Conservation (phyloP, 2,329 filamentous ascomycete genomes). For the Boeremia exigua region DNA sequence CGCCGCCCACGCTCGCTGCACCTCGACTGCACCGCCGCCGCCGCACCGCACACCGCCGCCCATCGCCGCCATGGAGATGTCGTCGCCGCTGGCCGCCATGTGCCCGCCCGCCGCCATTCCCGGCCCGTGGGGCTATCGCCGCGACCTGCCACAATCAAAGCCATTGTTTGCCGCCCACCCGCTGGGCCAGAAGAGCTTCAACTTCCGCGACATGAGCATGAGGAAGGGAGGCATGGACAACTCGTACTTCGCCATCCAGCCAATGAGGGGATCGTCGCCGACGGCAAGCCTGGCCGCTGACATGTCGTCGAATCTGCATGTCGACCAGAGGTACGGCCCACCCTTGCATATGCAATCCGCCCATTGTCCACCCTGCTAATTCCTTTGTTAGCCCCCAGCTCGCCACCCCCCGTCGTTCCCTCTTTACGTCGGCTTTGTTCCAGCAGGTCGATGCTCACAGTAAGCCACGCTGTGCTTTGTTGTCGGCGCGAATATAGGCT, state of each 20-base stretch:
- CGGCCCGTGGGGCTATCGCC: constrained; percentile 67
- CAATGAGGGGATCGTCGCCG: constrained; percentile 83
- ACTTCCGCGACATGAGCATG: constrained; percentile 78
- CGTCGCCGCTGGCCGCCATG: constrained; percentile 92
- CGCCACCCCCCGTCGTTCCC: constrained; percentile 80
- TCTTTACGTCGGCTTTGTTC: constrained; percentile 79
- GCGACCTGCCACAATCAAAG: constrained; percentile 61
- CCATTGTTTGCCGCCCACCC: constrained; percentile 60
- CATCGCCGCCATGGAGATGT: constrained; percentile 89
- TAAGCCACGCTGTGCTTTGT: constrained; percentile 52
- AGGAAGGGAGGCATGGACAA: constrained; percentile 69
- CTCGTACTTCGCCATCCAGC: constrained; percentile 77
- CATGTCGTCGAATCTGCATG: constrained; percentile 94
- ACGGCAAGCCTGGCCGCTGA: constrained; percentile 90
- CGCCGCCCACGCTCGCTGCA: constrained; percentile 34
- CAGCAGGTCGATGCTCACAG: constrained; percentile 63
- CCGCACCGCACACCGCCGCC: constrained; percentile 64
- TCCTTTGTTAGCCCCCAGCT: constrained; percentile 72
- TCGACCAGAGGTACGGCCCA: constrained; percentile 80
- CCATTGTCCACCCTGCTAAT: constrained; percentile 45
- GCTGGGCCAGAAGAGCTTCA: constrained; percentile 70
- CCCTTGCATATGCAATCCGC: constrained; percentile 33
- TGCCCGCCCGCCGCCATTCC: constrained; percentile 70
- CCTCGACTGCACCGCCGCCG: constrained; percentile 15
- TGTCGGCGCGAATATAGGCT: constrained; percentile 26